A percentile compares a stretch with the other conserved stretches of the same genome.
phyloP scores from a whole-genome alignment of 2,329 filamentous ascomycete genomes.

The Xylaria sp. region DNA sequence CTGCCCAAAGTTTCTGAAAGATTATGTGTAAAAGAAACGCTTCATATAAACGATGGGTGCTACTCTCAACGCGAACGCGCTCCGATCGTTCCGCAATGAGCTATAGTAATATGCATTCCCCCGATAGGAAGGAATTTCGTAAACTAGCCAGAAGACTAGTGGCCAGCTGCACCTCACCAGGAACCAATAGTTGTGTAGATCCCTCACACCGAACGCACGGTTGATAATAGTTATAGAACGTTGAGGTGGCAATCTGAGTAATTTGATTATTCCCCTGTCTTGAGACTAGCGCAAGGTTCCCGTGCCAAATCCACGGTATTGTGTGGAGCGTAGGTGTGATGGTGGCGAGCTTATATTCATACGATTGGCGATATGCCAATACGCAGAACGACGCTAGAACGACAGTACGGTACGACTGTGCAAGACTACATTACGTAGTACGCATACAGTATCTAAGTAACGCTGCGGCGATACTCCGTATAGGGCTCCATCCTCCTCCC shows the following conservation, averaged over 20 bases:
- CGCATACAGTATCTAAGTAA: too few species aligned
- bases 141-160: not conserved
- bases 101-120: not conserved
- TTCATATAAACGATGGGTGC: not conserved
- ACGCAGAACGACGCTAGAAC: too few species aligned
- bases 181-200: constrained; percentile 29
- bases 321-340: not conserved
- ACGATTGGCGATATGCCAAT: not conserved
- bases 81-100: not conserved
- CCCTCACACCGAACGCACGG: constrained; percentile 7
- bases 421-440: too few species aligned
- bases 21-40: not conserved
- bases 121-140: not conserved
- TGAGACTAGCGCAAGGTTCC: constrained; percentile 14
- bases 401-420: too few species aligned
- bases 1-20: not conserved
- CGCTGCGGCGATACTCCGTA: too few species aligned
- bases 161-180: constrained; percentile 5
- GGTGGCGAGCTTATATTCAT: not conserved
- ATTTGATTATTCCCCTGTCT: not conserved
- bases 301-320: not conserved
- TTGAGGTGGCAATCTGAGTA: constrained; percentile 8
- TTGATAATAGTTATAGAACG: constrained; percentile 21
- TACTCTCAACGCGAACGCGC: constrained; percentile 1
- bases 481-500: not conserved